Conservation (phyloP, 2,329 filamentous ascomycete species). For the Epichloe bromicola region DNA sequence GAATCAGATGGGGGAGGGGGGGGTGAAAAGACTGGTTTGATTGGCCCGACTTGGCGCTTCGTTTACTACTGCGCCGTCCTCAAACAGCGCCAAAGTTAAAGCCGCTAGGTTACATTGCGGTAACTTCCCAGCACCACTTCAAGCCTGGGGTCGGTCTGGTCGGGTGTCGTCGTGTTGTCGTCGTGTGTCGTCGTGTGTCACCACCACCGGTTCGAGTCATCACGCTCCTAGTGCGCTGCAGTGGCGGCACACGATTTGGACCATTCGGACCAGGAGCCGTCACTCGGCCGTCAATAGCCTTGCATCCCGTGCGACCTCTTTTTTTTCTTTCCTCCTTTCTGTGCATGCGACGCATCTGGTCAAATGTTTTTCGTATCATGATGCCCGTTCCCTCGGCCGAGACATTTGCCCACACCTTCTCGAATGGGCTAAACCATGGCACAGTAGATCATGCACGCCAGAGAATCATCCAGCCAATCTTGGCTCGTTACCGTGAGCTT, state of each 20-base stretch:
- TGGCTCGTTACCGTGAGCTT: not conserved
- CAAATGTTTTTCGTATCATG: not conserved
- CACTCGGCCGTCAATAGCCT: conserved; percentile 1
- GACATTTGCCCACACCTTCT: not conserved
- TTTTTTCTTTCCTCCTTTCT: not conserved
- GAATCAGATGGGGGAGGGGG: not conserved
- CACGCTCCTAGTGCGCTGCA: not conserved
- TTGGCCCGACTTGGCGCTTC: conserved; percentile 1
- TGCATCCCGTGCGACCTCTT: conserved; percentile 2
- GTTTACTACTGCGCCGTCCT: not conserved
- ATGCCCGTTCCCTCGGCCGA: not conserved
- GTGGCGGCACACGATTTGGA: not conserved
- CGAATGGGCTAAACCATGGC: not conserved
- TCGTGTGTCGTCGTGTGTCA: not conserved
- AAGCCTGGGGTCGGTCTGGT: not conserved
- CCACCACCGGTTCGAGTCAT: conserved; percentile 1
- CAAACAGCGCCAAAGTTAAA: conserved; percentile 2
- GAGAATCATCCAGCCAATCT: not conserved
- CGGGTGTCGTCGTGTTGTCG: not conserved
- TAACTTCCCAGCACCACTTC: conserved; percentile 5
- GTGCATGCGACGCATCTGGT: not conserved
- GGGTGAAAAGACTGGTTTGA: not conserved
- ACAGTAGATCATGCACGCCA: not conserved
- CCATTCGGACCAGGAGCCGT: not conserved
- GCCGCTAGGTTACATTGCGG: conserved; percentile 7